Evolutionary conservation across 306 rosid species (phyloP), one percentile per base, ranked within the genome.

Genomic region (Vigna hirtella): DNA sequence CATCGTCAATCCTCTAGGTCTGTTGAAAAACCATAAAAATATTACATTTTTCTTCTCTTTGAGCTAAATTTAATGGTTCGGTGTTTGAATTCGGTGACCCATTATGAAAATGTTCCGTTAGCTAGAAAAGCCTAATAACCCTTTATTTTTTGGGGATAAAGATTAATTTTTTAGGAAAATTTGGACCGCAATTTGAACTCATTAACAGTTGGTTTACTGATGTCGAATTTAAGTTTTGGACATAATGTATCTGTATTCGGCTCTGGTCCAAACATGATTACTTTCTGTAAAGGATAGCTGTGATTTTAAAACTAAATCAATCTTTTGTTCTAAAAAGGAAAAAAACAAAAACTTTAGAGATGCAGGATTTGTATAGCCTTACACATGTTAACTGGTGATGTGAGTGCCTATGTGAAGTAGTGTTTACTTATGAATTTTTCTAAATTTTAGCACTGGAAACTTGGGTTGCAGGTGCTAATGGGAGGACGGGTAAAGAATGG

Each of bases 1-100:
- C 83, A 72, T 95, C 85, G 99, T 95, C 83, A 95, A 95, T 73
- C 97, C 99, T 56, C 90, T 61, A 82, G 94, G 98, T 89, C 0
- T 64, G 68, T 2, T 34, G 3, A 30, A 5, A 62, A 55, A 62
- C 34, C 16, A 17, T 0, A 42, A 14, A 38, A 42, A 66, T 1
- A 18, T 66, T 5, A 11, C 15, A 20, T 42, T 43, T 72, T 49
- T n/a, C 2, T 77, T 34, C 20, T 67, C 74, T 7, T 58, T 78
- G 3, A 74, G 69, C 59, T 81, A 14, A 24, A 64, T 63, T 77
- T 26, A 75, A 42, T 53, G 47, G 56, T 66, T 71, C 85, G 68
- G 70, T 66, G 42, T 66, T 66, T 61, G 58, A 83, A 78, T 77
- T 1, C 28, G 42, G 38, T 36, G n/a, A 55, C 51, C 28, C 67